Evolutionary conservation across 2,329 filamentous ascomycete species (phyloP).

Genomic region (Teratosphaeria zuluensis): DNA sequence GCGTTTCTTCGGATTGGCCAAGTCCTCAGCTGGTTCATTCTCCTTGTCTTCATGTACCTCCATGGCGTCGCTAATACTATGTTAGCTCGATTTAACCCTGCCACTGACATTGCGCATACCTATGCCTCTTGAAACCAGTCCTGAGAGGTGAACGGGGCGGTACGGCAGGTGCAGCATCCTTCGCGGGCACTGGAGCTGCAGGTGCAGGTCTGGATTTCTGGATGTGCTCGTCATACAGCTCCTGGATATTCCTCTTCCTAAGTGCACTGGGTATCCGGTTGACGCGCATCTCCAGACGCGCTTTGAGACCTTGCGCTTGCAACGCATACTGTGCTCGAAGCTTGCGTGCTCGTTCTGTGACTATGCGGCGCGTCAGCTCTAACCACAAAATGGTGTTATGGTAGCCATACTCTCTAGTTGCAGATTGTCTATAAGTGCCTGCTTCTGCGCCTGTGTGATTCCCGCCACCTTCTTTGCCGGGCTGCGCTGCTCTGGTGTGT

Average conservation of each 20-base stretch:
- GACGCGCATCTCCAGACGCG: slow-evolving; percentile 83
- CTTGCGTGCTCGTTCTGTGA: slow-evolving; percentile 78
- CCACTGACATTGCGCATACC: slow-evolving; percentile 17
- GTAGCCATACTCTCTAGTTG: slow-evolving; percentile 65
- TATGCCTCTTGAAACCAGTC: slow-evolving; percentile 22
- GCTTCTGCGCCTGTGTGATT: slow-evolving; percentile 55
- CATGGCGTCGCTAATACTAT: slow-evolving; percentile 29
- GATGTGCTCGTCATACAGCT: slow-evolving; percentile 54
- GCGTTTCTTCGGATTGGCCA: slow-evolving; percentile 63
- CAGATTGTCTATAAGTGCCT: slow-evolving; percentile 78
- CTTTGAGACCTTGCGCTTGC: slow-evolving; percentile 74
- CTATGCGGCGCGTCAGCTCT: slow-evolving; percentile 37
- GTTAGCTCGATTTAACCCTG: slow-evolving; percentile 17
- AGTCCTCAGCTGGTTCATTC: slow-evolving; percentile 48
- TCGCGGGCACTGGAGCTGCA: slow-evolving; percentile 11
- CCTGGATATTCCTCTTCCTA: slow-evolving; percentile 71
- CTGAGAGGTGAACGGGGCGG: slow-evolving; percentile 4
- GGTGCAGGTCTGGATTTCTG: slow-evolving; percentile 19
- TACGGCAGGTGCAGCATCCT: slow-evolving; percentile 3
- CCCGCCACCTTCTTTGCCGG: slow-evolving; percentile 13
- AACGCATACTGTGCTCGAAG: slow-evolving; percentile 81
- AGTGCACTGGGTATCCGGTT: slow-evolving; percentile 79
- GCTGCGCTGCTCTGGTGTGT: slow-evolving; percentile 12
- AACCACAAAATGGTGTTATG: slow-evolving; percentile 15
- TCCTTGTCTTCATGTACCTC: slow-evolving; percentile 60